Evolutionary conservation across 225 moss, liverwort and hornwort species (phyloP).

Genomic region (Thuidium tamariscinum): DNA sequence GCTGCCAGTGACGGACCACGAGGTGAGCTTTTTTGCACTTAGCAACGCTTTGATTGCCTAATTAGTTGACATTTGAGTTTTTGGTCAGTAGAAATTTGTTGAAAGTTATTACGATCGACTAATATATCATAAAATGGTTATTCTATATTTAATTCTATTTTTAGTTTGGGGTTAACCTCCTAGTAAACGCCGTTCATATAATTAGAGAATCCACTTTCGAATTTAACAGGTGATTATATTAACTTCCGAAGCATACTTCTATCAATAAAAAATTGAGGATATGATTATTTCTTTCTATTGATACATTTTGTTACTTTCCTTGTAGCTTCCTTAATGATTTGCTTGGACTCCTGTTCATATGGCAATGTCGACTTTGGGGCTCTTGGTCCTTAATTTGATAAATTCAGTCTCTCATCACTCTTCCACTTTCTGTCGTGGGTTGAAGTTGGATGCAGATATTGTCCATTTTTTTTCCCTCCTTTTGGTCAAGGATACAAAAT

Average conservation of each 20-base stretch:
- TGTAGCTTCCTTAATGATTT: neutral
- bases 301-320: neutral
- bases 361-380: neutral
- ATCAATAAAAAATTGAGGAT: neutral
- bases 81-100: neutral
- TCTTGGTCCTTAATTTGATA: neutral
- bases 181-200: neutral
- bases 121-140: neutral
- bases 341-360: neutral
- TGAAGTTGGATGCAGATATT: neutral
- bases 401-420: neutral
- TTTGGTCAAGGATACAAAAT: neutral
- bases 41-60: neutral
- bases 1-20: slow-evolving; percentile 78
- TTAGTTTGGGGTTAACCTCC: neutral
- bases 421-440: neutral
- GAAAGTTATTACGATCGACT: neutral
- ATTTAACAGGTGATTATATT: too few relatives aligned
- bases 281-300: neutral
- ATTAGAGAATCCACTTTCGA: neutral
- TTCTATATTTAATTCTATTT: neutral
- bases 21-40: slow-evolving; percentile 20
- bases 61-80: neutral
- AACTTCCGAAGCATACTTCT: neutral
- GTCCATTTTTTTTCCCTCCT: neutral